Conservation (phyloP, 1,284 basidiomycete genomes). For the Cryptococcus floricola region DNA sequence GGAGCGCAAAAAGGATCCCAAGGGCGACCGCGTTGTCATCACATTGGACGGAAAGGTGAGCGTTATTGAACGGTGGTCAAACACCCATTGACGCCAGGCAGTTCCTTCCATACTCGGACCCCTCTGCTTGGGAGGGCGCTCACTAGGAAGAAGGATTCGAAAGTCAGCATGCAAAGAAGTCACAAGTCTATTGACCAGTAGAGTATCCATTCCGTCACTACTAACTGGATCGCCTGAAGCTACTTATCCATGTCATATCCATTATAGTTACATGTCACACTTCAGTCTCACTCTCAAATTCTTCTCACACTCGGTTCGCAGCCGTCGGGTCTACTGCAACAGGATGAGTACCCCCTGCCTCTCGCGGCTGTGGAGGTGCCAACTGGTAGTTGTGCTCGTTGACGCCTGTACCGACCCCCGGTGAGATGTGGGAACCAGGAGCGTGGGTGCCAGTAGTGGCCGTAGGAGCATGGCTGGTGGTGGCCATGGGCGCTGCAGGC, state of each 20-base stretch:
- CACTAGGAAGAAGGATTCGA: not conserved
- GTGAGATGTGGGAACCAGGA: not conserved
- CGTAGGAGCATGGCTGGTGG: too few species aligned
- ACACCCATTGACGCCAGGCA: constrained; percentile 1
- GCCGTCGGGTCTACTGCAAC: not conserved
- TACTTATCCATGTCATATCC: not conserved
- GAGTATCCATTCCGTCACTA: not conserved
- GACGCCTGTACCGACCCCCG: not conserved
- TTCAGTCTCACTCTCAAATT: not conserved
- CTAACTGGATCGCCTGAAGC: not conserved
- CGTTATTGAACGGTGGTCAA: not conserved
- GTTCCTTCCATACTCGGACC: constrained; percentile 30
- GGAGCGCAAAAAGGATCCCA: constrained; percentile 69
- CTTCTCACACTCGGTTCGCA: not conserved
- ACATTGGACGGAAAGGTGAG: constrained; percentile 69
- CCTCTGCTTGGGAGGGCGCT: constrained; percentile 18
- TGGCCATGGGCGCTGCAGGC: too few species aligned
- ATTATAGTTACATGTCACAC: not conserved
- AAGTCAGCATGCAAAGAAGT: not conserved
- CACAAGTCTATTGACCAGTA: too few species aligned
- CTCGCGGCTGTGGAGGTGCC: not conserved
- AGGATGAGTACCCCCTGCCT: not conserved
- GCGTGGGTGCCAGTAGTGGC: not conserved
- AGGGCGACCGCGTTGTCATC: constrained; percentile 74
- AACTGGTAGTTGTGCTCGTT: not conserved